Conservation (phyloP, 2,329 filamentous ascomycete genomes). For the Magnaporthiopsis incrustans region DNA sequence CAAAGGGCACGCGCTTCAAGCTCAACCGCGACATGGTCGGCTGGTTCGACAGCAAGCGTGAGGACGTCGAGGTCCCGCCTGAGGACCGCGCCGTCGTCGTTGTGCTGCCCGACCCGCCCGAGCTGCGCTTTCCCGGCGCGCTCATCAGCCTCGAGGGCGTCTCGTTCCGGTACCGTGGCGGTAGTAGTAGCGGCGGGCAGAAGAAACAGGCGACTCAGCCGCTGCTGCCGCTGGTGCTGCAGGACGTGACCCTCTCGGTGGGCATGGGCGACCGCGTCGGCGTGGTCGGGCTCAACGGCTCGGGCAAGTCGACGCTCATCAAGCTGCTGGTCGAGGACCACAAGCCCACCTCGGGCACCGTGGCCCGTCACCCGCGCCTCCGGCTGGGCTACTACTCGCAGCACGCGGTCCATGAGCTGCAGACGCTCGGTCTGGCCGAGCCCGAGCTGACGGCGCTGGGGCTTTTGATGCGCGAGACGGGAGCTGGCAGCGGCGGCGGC, state of each 20-base stretch:
- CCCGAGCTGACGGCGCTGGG: conserved; percentile 55
- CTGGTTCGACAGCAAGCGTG: conserved; percentile 48
- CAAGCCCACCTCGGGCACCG: conserved; percentile 50
- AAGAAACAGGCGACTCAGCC: neutral
- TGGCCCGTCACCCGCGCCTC: conserved; percentile 60
- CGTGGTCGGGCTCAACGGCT: conserved; percentile 70
- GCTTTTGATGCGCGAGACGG: conserved; percentile 49
- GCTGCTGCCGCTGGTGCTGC: conserved; percentile 34
- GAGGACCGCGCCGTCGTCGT: conserved; percentile 53
- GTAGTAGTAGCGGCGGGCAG: no score
- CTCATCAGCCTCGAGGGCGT: conserved; percentile 65
- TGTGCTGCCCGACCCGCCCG: conserved; percentile 52
- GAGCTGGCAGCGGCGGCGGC: conserved; percentile 23
- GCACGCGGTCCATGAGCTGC: conserved; percentile 64
- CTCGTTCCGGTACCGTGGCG: conserved; percentile 51
- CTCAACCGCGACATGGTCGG: conserved; percentile 66
- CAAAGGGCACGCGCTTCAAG: conserved; percentile 69
- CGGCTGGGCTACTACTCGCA: conserved; percentile 73
- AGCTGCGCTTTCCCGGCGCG: conserved; percentile 67
- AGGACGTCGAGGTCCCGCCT: conserved; percentile 62
- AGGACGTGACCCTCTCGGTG: conserved; percentile 59
- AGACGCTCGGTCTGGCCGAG: conserved; percentile 39
- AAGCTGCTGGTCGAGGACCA: conserved; percentile 57
- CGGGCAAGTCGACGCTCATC: conserved; percentile 74
- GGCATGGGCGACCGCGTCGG: conserved; percentile 68